Conservation (phyloP, 139 green algal species). For the Tetratostichococcus sp. region DNA sequence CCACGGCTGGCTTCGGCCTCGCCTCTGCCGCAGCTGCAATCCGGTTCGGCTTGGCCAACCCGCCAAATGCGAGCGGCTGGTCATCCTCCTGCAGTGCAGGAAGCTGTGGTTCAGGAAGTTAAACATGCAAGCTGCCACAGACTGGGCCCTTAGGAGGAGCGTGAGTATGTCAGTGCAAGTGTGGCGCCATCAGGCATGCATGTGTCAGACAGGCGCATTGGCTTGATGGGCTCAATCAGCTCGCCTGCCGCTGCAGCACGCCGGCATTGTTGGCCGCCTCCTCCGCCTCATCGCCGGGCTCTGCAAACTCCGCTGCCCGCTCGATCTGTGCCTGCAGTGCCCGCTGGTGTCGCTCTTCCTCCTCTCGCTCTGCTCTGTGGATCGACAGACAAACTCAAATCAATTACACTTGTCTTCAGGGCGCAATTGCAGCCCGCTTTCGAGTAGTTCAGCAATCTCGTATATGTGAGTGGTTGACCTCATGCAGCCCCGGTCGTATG, state of each 20-base stretch:
- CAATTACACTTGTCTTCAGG: too few relatives aligned
- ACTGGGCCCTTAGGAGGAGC: too few relatives aligned
- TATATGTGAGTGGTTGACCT: too few relatives aligned
- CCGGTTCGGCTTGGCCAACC: neutral
- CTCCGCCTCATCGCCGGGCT: constrained; percentile 10
- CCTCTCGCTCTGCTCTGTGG: too few relatives aligned
- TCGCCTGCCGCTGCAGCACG: constrained; percentile 45
- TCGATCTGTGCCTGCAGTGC: constrained; percentile 49
- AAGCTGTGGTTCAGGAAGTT: neutral
- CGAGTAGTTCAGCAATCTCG: too few relatives aligned
- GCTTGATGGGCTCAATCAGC: neutral
- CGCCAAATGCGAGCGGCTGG: neutral
- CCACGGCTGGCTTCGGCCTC: constrained; percentile 4
- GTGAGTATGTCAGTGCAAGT: too few relatives aligned
- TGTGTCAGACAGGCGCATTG: too few relatives aligned
- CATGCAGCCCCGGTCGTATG: too few relatives aligned
- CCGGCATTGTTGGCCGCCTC: neutral
- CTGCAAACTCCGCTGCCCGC: constrained; percentile 37
- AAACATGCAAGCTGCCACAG: too few relatives aligned
- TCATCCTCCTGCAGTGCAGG: neutral
- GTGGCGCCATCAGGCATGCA: too few relatives aligned
- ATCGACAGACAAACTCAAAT: too few relatives aligned
- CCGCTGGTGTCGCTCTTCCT: neutral
- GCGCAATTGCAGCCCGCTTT: too few relatives aligned
- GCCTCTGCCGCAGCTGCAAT: neutral